Percentiles rank a stretch among this genome's conserved stretches.
Evolutionary conservation across 192 early-diverging fungal species (phyloP).

Genomic region (Paraglomus brasilianum): DNA sequence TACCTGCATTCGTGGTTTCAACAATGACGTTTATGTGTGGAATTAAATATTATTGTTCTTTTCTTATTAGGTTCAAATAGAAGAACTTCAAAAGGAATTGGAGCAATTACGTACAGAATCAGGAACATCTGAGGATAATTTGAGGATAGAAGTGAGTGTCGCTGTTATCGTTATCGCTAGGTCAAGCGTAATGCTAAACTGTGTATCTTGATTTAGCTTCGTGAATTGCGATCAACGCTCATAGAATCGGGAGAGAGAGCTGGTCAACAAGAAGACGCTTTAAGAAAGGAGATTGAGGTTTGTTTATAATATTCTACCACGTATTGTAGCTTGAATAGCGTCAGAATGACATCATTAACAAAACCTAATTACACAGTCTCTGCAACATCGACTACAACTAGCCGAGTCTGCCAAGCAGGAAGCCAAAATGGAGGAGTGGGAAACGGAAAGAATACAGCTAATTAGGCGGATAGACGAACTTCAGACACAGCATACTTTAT

Average conservation of each 20-base stretch:
- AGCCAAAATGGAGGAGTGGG: conserved; percentile 27
- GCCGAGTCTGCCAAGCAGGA: conserved; percentile 36
- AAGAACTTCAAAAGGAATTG: conserved; percentile 41
- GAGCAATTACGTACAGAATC: conserved; percentile 31
- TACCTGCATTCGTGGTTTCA: conserved; percentile 39
- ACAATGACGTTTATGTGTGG: conserved; percentile 33
- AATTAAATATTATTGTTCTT: neutral
- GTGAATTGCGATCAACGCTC: conserved; percentile 41
- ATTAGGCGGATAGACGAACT: conserved; percentile 41
- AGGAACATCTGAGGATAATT: conserved; percentile 32
- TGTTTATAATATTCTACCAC: neutral
- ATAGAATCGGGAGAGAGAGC: conserved; percentile 34
- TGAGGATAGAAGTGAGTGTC: conserved; percentile 33
- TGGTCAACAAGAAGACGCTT: conserved; percentile 39
- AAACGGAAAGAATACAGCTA: conserved; percentile 35
- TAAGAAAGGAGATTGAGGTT: conserved; percentile 38
- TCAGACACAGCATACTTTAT: conserved; percentile 37
- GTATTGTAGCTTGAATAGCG: neutral
- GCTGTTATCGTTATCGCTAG: neutral
- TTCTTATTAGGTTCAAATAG: conserved; percentile 34
- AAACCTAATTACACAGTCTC: neutral
- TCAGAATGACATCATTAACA: neutral
- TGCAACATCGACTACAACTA: conserved; percentile 38
- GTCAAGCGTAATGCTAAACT: no score
- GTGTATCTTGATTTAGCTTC: conserved; percentile 18